Base-by-base conservation (phyloP, 139 green algal genomes). In the Tetraselmis striata region DNA sequence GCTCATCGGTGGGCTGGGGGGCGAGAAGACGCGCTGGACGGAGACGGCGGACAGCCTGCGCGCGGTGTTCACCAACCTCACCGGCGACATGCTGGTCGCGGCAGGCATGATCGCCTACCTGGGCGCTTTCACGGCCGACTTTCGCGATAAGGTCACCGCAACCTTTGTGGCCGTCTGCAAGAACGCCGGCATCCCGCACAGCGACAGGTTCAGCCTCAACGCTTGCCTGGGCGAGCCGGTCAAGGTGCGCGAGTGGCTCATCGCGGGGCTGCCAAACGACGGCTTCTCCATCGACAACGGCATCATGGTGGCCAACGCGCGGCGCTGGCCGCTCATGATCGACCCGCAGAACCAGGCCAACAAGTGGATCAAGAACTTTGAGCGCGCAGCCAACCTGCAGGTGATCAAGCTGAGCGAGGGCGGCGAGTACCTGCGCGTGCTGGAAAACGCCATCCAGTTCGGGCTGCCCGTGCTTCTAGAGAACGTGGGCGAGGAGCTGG, bases 361-460 rank as follows among this genome's bases (percentile, higher is more conserved):
- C 90, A 95, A 94, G 84, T 95, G 92, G 92, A 90, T 95, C 77
- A 93, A 93, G 83, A 91, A 89, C 82, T 84, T 92, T 32, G 89
- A 89, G 32, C 29, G 77, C n/a, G 67, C 79, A 45, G 76, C 81
- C 77, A 92, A 91, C 76, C 80, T 94, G 77, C 82, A 90, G 79
- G 90, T 94, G 1, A 92, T 95, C 85, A 95, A 95, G 83, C 85
- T 91, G 77, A 89, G 78, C 84, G 80, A 92, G 28, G 87, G 90
- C 18, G 89, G 91, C 24, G 91, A 94, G 75, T 94, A 92, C 82
- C 79, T 95, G 77, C 85, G 92, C 23, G 86, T 81, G 29, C 86
- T 95, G 77, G 92, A 95, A 84, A 94, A 94, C 78, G 90, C 90
- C 24, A 91, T 95, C 74, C 91, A 95, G 89, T 94, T 95, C 87